These are phyloP conservation scores for Sarocladium strictum DNA, from an alignment of 2,329 filamentous ascomycete genomes.

Conservation along the genomic window DNA sequence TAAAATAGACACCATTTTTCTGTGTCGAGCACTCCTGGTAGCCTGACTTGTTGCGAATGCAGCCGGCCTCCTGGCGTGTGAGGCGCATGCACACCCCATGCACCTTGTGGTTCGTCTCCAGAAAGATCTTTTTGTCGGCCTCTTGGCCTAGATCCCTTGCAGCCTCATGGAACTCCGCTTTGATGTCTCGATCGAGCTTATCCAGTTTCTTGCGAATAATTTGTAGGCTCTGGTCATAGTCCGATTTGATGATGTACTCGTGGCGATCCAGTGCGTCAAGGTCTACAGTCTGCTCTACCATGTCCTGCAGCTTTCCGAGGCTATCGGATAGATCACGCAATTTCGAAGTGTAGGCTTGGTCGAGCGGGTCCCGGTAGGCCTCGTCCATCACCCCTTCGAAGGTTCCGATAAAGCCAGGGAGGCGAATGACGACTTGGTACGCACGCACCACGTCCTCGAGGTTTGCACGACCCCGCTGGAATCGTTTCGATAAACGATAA, in stretches of 20 bases:
- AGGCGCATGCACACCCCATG: conserved; percentile 96
- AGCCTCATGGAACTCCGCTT: conserved; percentile 70
- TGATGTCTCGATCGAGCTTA: conserved; percentile 74
- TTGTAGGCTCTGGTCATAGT: conserved; percentile 85
- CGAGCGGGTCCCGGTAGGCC: conserved; percentile 78
- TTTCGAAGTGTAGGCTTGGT: conserved; percentile 81
- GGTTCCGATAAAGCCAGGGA: conserved; percentile 84
- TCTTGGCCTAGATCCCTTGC: conserved; percentile 83
- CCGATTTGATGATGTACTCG: conserved; percentile 97
- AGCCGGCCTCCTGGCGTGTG: conserved; percentile 83
- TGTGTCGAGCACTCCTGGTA: conserved; percentile 97
- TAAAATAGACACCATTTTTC: conserved; percentile 99
- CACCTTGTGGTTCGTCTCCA: conserved; percentile 84
- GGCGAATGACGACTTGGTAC: conserved; percentile 88
- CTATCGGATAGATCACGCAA: conserved; percentile 70
- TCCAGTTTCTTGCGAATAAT: conserved; percentile 91
- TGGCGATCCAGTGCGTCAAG: conserved; percentile 92
- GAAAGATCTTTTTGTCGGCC: conserved; percentile 95
- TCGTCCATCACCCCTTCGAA: conserved; percentile 95
- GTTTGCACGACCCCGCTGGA: conserved; percentile 85
- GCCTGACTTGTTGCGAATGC: conserved; percentile 82
- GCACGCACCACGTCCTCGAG: conserved; percentile 92
- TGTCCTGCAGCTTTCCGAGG: conserved; percentile 83
- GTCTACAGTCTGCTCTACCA: conserved; percentile 98
- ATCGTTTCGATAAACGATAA: conserved; percentile 88